phyloP scores from a whole-genome alignment of 2,329 filamentous ascomycete genomes.

The Botrytis paeoniae region DNA sequence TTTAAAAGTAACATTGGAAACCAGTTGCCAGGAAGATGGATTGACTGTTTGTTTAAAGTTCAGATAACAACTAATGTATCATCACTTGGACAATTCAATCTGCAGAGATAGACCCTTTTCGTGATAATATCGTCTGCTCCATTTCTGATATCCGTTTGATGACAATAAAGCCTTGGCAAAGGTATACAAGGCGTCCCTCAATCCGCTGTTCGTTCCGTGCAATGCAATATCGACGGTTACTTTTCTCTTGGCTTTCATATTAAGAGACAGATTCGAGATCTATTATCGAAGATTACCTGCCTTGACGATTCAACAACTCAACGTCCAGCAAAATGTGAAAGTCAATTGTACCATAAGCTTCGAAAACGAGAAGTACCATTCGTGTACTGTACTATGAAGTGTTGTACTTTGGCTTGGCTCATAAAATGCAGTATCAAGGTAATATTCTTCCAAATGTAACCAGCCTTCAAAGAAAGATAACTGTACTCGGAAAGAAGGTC shows the following conservation, averaged over 20 bases:
- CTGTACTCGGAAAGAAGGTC: neutral
- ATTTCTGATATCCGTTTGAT: neutral
- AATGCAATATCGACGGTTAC: conserved; percentile 10
- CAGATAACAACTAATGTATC: neutral
- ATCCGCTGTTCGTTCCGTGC: conserved; percentile 12
- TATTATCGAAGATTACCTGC: conserved; percentile 2
- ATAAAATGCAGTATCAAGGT: conserved; percentile 3
- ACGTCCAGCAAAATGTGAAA: conserved; percentile 2
- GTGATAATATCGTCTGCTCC: conserved; percentile 10
- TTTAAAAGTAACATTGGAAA: neutral
- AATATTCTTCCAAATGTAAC: neutral
- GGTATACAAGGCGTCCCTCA: conserved; percentile 16
- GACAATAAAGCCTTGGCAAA: conserved; percentile 4
- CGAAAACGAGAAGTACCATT: conserved; percentile 9
- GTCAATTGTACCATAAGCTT: neutral
- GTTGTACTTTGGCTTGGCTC: conserved; percentile 18
- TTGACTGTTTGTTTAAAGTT: neutral
- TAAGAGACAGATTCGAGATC: conserved; percentile 11
- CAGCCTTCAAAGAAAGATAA: neutral
- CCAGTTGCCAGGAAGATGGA: conserved; percentile 1
- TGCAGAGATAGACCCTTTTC: conserved; percentile 1
- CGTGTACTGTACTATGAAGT: neutral
- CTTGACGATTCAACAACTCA: conserved; percentile 21
- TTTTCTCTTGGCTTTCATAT: conserved; percentile 19
- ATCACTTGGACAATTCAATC: neutral